Evolutionary conservation across 2,329 filamentous ascomycete genomes (phyloP).

Genomic region (Sordariomycetes sp.): DNA sequence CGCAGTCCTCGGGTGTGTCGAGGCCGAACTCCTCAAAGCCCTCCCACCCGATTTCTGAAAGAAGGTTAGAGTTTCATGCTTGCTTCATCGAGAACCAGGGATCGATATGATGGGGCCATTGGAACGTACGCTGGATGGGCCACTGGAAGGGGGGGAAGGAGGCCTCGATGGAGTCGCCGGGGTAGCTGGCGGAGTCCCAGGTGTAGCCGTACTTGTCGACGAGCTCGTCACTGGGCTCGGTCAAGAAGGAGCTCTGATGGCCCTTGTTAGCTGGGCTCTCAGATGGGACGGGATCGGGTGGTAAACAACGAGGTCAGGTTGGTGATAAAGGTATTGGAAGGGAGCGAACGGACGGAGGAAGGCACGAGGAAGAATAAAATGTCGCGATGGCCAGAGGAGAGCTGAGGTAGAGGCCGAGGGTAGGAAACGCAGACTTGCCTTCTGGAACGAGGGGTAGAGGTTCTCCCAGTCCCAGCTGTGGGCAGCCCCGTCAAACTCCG

Average conservation of each 20-base stretch:
- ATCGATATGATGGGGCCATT: background rate
- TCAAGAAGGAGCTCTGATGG: conserved; percentile 7
- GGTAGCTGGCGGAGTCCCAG: conserved; percentile 18
- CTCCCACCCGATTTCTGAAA: conserved; percentile 8
- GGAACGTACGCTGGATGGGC: conserved; percentile 13
- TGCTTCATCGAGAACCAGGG: background rate
- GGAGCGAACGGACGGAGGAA: background rate
- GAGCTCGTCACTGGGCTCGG: conserved; percentile 12
- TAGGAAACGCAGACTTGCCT: conserved; percentile 12
- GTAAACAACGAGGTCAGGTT: background rate
- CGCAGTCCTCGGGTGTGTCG: conserved; percentile 10
- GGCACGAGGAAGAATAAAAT: too few species aligned
- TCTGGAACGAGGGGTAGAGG: conserved; percentile 23
- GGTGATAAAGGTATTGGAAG: background rate
- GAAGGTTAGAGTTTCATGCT: background rate
- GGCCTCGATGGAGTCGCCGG: conserved; percentile 18
- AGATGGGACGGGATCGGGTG: background rate
- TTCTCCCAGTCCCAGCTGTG: conserved; percentile 23
- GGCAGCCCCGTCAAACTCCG: conserved; percentile 8
- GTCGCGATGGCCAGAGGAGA: too few species aligned
- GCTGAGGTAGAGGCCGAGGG: background rate
- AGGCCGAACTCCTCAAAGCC: conserved; percentile 15
- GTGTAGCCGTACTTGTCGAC: conserved; percentile 19
- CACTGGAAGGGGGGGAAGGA: conserved; percentile 21
- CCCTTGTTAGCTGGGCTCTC: background rate